Evolutionary conservation across 2,329 filamentous ascomycete species (phyloP), one percentile per base, ranked within the genome.

Genomic region (Leptodontidium sp.): DNA sequence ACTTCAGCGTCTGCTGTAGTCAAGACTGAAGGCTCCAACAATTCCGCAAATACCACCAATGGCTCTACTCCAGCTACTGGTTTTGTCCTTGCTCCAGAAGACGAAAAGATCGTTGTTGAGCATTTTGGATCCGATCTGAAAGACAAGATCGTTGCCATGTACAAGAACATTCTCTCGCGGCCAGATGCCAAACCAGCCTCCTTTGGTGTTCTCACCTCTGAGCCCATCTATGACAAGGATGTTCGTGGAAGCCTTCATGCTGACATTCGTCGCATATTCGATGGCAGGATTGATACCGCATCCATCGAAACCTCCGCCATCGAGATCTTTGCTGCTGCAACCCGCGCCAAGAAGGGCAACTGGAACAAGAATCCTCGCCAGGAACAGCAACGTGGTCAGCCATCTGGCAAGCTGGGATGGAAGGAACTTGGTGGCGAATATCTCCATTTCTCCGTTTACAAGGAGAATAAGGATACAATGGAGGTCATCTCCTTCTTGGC

Each of bases 391-490:
- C 67, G 68, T 32, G 65, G 55, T 38, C 69, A 75, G 57, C 59
- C 70, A 26, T 75, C 71, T 74, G 71, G 82, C 55, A 86, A 85
- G 73, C 75, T 87, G 45, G 84, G 82, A 64, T 92, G 89, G 89
- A 82, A 88, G 64, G 89, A 91, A 72, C 82, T 90, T 52, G 90
- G 90, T 45, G 91, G 91, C 9, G 86, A 90, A 68, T 89, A 90
- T 75, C 79, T 93, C n/a, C 91, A 93, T 77, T 93, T 93, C 76
- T 90, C 88, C 0, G 82, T 93, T 47, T 91, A 91, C 82, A 93
- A 93, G 78, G 90, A 92, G 78, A 93, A 93, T 78, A 92, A 91
- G 76, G 91, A 93, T 75, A 93, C 90, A 0, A 92, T 92, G 90
- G 90, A 93, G 75, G 85, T 89, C 0, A 82, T 92, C n/a, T 85